These are phyloP conservation scores for Cicer pinnatifidum DNA, from an alignment of 306 rosid genomes.

Conservation along the genomic window DNA sequence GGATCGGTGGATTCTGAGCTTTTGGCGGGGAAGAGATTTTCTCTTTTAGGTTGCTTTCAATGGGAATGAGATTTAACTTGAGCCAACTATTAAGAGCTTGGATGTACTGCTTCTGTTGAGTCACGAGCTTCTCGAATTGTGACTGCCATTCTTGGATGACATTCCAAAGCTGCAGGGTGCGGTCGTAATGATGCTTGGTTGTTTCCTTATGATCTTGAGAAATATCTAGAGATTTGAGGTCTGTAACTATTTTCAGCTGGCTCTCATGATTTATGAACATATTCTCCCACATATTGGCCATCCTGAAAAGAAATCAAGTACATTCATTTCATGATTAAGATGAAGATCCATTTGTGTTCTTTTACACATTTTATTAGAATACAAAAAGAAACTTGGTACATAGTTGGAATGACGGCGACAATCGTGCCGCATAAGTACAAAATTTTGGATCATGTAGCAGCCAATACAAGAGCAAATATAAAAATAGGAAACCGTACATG, in stretches of 20 bases:
- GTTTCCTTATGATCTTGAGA: conserved; percentile 70
- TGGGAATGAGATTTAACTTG: conserved; percentile 78
- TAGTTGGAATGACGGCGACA: background rate
- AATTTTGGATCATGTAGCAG: background rate
- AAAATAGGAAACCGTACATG: conserved; percentile 16
- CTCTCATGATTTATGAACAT: conserved; percentile 64
- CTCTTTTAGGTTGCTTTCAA: conserved; percentile 83
- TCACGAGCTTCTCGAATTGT: conserved; percentile 72
- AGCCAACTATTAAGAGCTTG: conserved; percentile 74
- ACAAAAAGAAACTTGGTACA: conserved; percentile 3
- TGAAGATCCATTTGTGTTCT: conserved; percentile 11
- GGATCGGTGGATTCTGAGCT: conserved; percentile 72
- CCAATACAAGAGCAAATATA: conserved; percentile 18
- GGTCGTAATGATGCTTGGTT: conserved; percentile 66
- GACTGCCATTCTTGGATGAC: conserved; percentile 67
- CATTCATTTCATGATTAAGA: conserved; percentile 8
- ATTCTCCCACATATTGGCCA: conserved; percentile 78
- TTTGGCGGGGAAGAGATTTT: conserved; percentile 74
- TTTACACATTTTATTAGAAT: background rate
- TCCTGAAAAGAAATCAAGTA: conserved; percentile 54
- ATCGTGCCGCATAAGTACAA: background rate
- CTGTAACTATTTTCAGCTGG: conserved; percentile 64
- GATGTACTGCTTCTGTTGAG: conserved; percentile 78
- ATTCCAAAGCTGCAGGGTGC: conserved; percentile 66
- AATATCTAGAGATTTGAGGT: conserved; percentile 67